phyloP scores from a whole-genome alignment of 2,329 filamentous ascomycete genomes.

The Verticillium nonalfalfae region DNA sequence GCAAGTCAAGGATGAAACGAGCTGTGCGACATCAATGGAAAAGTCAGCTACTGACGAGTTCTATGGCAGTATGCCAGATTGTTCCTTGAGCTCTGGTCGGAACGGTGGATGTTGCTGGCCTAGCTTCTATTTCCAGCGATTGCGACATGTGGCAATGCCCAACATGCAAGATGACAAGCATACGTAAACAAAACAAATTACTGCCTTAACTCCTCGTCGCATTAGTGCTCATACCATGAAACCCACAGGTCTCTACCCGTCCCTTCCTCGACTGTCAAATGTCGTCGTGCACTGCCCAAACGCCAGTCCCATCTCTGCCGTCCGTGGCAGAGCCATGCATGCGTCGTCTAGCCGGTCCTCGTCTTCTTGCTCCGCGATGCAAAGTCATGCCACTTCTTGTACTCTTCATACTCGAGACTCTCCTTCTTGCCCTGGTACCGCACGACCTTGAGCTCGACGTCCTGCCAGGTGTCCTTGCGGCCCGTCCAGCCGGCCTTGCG shows the following conservation, averaged over 20 bases:
- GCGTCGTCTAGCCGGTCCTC: background rate
- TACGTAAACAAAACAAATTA: too few species aligned
- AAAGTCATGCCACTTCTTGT: conserved; percentile 69
- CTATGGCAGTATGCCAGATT: too few species aligned
- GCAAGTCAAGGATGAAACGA: too few species aligned
- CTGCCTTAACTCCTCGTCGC: too few species aligned
- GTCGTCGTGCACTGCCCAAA: background rate
- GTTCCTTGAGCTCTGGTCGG: too few species aligned
- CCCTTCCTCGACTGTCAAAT: background rate
- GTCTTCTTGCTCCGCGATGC: background rate
- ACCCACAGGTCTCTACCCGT: background rate
- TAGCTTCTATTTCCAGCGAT: too few species aligned
- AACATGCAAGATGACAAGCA: too few species aligned
- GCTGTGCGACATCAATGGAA: too few species aligned
- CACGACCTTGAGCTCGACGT: conserved; percentile 71
- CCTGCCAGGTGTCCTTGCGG: conserved; percentile 70
- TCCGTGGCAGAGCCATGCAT: background rate
- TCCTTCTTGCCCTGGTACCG: conserved; percentile 84
- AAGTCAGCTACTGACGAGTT: too few species aligned
- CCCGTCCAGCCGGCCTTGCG: conserved; percentile 91
- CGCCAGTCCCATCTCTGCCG: background rate
- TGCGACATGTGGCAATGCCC: too few species aligned
- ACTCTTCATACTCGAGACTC: conserved; percentile 64
- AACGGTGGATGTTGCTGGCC: too few species aligned
- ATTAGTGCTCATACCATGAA: too few species aligned